Conservation (phyloP, 306 rosid genomes). For the Begonia loranthoides region DNA sequence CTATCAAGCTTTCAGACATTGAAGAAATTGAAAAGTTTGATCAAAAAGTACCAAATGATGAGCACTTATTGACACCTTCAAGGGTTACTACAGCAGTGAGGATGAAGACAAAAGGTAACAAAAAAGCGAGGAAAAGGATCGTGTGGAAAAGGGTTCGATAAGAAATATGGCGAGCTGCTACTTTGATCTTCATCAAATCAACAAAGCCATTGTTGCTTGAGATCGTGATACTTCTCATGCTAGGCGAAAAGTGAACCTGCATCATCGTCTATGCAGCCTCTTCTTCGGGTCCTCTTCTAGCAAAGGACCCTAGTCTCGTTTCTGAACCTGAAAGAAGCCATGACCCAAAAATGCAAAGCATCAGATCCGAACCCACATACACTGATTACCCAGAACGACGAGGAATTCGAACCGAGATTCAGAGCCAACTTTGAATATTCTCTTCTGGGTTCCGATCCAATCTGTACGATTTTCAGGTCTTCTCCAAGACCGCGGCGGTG, state of each 20-base stretch:
- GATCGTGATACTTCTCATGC: constrained; percentile 99
- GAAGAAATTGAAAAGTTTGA: not conserved
- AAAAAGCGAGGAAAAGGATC: constrained; percentile 83
- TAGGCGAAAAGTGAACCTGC: constrained; percentile 99
- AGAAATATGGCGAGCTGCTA: constrained; percentile 99
- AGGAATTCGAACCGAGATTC: constrained; percentile 3
- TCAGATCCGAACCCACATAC: constrained; percentile 43
- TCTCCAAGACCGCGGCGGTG: constrained; percentile 46
- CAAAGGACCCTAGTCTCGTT: constrained; percentile 17
- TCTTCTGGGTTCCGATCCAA: constrained; percentile 22
- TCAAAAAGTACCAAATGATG: constrained; percentile 76
- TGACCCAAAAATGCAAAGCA: constrained; percentile 37
- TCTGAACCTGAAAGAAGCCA: constrained; percentile 18
- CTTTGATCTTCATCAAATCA: constrained; percentile 99
- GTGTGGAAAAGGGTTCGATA: constrained; percentile 97
- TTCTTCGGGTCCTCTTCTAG: constrained; percentile 16
- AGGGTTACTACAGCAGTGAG: constrained; percentile 98
- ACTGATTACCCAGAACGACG: constrained; percentile 20
- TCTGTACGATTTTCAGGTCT: constrained; percentile 23
- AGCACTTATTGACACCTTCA: constrained; percentile 99
- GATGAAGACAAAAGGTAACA: constrained; percentile 89
- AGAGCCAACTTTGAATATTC: constrained; percentile 23
- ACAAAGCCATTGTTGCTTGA: constrained; percentile 97
- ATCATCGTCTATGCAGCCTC: constrained; percentile 84
- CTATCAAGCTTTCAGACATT: not conserved